Evolutionary conservation across 306 rosid genomes (phyloP), one percentile per base, ranked within the genome.

Genomic region (Inga leiocalycina): DNA sequence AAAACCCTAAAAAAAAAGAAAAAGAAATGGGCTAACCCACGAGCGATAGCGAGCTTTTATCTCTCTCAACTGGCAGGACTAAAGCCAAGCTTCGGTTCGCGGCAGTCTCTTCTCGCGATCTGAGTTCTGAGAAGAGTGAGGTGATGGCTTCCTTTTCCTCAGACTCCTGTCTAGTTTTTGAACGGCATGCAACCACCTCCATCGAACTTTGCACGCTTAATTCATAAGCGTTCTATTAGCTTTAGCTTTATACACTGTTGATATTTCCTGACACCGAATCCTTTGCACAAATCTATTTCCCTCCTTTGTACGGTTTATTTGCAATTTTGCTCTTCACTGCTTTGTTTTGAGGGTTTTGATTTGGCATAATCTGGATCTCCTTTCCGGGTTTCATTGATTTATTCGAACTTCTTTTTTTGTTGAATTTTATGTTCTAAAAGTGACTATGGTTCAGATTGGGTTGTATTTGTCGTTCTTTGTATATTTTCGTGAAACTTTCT

Each of bases 301-400:
- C 45, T 74, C 78, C 64, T 56, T 37, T 39, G 61, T 32, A 66
- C 41, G 20, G 19, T 41, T 71, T 34, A 34, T 37, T 3, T 15
- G 8, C 37, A 16, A 6, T 35, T 45, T 41, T 9, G 14, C 75
- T 46, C 54, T 34, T 20, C 16, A n/a, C 34, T 11, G 19, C 15
- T 43, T 45, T 20, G n/a, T 81, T 85, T 4, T 68, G 68, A 56
- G 79, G 74, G 37, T 43, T 54, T 9, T 73, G 56, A 66, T 12
- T 61, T 72, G 34, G 15, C 27, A 10, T 48, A 22, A 56, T 70
- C 59, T 81, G 76, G 84, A 84, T 87, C 84, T 78, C 81, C n/a
- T 56, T 74, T 37, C 3, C 62, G 20, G 19, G 68, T 37, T 54
- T 56, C 56, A 6, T 56, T 75, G 14, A 30, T 81, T 80, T 57